phyloP scores from a whole-genome alignment of 2,329 filamentous ascomycete genomes.

The Botrytis hyacinthi region DNA sequence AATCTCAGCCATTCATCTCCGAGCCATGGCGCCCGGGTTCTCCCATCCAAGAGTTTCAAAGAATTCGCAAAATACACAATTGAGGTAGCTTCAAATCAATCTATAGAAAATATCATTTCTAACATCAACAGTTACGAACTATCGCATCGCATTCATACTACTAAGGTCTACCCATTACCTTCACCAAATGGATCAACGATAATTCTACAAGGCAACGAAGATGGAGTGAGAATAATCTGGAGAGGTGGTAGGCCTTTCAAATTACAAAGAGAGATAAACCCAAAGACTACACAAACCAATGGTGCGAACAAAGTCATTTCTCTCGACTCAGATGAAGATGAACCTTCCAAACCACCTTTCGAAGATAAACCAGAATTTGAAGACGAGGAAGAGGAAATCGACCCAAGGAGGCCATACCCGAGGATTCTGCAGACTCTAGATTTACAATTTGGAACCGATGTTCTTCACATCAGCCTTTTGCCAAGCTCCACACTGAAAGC shows the following conservation, averaged over 20 bases:
- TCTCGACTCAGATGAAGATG: slow-evolving; percentile 62
- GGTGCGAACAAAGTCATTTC: slow-evolving; percentile 59
- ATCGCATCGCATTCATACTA: slow-evolving; percentile 55
- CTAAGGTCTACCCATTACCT: slow-evolving; percentile 59
- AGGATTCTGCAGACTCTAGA: slow-evolving; percentile 60
- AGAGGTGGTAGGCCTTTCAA: slow-evolving; percentile 62
- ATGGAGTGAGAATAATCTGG: slow-evolving; percentile 61
- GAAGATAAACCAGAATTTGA: slow-evolving; percentile 60
- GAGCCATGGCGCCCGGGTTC: slow-evolving; percentile 28
- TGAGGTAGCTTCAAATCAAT: slow-evolving; percentile 27
- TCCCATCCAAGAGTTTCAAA: slow-evolving; percentile 32
- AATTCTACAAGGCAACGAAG: slow-evolving; percentile 62
- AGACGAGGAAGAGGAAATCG: slow-evolving; percentile 46
- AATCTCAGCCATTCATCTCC: not conserved
- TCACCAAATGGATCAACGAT: slow-evolving; percentile 64
- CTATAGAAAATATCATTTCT: not conserved
- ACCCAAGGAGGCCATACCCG: slow-evolving; percentile 45
- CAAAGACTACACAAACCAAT: slow-evolving; percentile 48
- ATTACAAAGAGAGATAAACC: slow-evolving; percentile 40
- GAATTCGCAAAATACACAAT: slow-evolving; percentile 33
- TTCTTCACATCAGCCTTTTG: slow-evolving; percentile 55
- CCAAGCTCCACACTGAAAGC: slow-evolving; percentile 50
- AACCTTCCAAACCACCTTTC: slow-evolving; percentile 40
- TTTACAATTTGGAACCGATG: slow-evolving; percentile 56
- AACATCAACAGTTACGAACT: slow-evolving; percentile 53